A percentile compares a stretch with the other conserved stretches of the same genome.
phyloP scores from a whole-genome alignment of 2,329 filamentous ascomycete species.

The Seiridium cupressi region DNA sequence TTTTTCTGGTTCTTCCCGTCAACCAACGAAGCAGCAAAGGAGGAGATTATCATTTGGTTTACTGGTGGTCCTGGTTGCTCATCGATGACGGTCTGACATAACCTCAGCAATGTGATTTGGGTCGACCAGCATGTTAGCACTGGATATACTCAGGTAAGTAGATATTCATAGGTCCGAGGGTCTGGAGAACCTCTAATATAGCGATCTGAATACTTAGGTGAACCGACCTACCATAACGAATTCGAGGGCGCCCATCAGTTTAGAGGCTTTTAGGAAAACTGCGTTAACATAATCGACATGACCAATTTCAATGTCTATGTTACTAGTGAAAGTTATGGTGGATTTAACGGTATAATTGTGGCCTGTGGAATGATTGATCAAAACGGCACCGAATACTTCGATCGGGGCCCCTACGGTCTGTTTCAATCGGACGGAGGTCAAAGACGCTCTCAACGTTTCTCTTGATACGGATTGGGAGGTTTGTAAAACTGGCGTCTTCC shows the following conservation, averaged over 20 bases:
- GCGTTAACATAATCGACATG: not conserved
- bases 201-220: not conserved
- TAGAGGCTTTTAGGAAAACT: constrained; percentile 3
- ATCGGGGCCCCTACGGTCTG: not conserved
- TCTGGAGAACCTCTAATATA: no score
- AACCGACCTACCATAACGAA: not conserved
- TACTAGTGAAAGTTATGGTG: not conserved
- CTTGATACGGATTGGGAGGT: no score
- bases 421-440: not conserved
- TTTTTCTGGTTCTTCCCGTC: constrained; percentile 37
- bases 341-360: not conserved
- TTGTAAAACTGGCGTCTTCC: no score
- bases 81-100: not conserved
- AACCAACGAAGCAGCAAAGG: not conserved
- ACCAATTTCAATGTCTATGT: not conserved
- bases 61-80: constrained; percentile 2
- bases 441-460: not conserved
- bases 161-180: no score
- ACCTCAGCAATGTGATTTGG: constrained; percentile 1
- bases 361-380: not conserved
- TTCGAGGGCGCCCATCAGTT: not conserved
- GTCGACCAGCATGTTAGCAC: not conserved
- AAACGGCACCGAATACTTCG: constrained; percentile 3
- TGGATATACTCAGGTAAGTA: not conserved
- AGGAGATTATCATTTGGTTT: not conserved